A percentile compares a stretch with the other conserved stretches of the same genome.
Conservation (phyloP, 73 alveolate genomes). For the Tetrahymena thermophila region DNA sequence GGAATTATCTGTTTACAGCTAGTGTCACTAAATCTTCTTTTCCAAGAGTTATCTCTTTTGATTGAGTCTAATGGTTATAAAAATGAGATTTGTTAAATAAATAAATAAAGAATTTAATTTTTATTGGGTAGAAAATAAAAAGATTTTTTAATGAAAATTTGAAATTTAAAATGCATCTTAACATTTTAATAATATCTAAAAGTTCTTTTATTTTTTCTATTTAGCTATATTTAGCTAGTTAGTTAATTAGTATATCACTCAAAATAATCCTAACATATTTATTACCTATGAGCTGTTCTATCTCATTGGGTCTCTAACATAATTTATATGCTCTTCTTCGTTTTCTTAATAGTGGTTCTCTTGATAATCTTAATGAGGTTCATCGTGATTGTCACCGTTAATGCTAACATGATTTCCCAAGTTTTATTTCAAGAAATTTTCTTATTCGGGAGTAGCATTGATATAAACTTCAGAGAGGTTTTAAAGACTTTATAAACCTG, state of each 20-base stretch:
- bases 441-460: neutral
- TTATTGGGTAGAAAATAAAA: neutral
- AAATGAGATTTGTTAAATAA: neutral
- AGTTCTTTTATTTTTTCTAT: neutral
- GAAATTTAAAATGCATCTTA: neutral
- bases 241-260: neutral
- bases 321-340: neutral
- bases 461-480: neutral
- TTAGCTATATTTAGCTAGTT: too few relatives aligned
- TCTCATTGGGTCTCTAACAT: neutral
- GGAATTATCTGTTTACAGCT: conserved; percentile 40
- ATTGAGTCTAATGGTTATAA: neutral
- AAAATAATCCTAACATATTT: neutral
- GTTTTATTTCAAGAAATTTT: neutral
- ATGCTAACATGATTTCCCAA: neutral
- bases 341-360: neutral
- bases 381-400: neutral
- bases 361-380: neutral
- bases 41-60: conserved; percentile 22
- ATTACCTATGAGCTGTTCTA: neutral
- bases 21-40: conserved; percentile 55
- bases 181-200: neutral
- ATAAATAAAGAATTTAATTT: neutral
- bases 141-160: neutral
- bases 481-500: neutral